Evolutionary conservation across 1,284 basidiomycete species (phyloP), one percentile per base, ranked within the genome.

Genomic region (Austroboletus niveus): DNA sequence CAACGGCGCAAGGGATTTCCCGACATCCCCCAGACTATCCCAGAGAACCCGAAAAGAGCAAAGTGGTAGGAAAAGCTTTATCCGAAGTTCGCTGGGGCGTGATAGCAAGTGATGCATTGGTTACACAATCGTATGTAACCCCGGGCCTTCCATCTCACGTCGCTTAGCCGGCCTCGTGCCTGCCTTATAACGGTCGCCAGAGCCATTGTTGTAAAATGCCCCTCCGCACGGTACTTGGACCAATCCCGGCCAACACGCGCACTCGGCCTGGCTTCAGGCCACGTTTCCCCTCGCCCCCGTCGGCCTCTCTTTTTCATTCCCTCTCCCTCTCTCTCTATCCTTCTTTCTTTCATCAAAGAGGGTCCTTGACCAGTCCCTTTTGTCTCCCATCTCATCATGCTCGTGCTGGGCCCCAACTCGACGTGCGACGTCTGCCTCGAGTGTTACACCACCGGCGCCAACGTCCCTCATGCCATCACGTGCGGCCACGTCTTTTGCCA

Each of bases 391-490:
- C 48, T 42, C 40, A 57, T 42, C 62, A 78, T 78, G 76, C 71
- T 78, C 42, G 70, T 78, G 53, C 62, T 78, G 55, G 72, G 73
- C 48, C 61, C 66, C 49, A 69, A 69, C 58, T 78, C 76, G 39
- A 71, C 69, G 8, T 78, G 76, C 69, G 76, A 78, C 57, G 70
- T 78, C 59, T 78, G 76, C 57, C 69, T 76, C 50, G 76, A 78
- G 46, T 61, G 61, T 47, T 78, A 78, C 57, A 64, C 64, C 39
- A 58, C 46, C 22, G 68, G 68, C 39, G 61, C 52, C 29, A 69
- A 72, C 47, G 56, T 65, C 2, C 75, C 75, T 38, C 69, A 76
- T 54, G 63, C 69, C 50, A 76, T 78, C 54, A 38, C 69, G 22
- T 78, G 76, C 42, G 76, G 76, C 10, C 76, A 78, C 51, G 70